phyloP scores from a whole-genome alignment of 371 early-diverging fungal species.

The Blastocladiella emersonii region DNA sequence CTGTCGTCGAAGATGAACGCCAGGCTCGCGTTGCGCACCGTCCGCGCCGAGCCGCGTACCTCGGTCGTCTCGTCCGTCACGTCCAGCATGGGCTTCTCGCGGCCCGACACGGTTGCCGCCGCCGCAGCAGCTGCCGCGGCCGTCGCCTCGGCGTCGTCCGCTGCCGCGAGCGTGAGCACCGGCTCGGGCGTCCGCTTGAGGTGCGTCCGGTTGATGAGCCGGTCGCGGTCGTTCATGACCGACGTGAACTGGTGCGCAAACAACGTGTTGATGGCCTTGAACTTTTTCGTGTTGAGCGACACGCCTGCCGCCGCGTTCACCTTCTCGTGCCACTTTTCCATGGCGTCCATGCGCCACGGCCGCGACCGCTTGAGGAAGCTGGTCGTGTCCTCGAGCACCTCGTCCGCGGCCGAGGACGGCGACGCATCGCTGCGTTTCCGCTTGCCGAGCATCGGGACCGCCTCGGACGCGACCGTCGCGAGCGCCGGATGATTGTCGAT shows the following conservation, averaged over 20 bases:
- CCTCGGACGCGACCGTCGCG: not conserved
- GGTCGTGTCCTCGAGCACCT: too few relatives aligned
- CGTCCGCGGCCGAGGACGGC: too few relatives aligned
- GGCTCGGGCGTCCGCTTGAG: conserved; percentile 55
- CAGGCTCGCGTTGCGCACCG: not conserved
- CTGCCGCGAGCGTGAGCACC: conserved; percentile 25
- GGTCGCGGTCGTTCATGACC: conserved; percentile 51
- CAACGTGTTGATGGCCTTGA: conserved; percentile 62
- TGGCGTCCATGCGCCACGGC: conserved; percentile 61
- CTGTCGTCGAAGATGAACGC: conserved; percentile 62
- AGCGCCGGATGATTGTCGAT: not conserved
- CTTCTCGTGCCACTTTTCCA: conserved; percentile 88
- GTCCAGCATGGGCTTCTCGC: conserved; percentile 7
- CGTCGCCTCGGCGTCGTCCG: not conserved
- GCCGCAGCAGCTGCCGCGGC: too few relatives aligned
- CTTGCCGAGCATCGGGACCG: conserved; percentile 9
- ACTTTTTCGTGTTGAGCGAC: conserved; percentile 58
- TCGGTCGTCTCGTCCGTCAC: conserved; percentile 11
- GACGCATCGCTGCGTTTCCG: conserved; percentile 30
- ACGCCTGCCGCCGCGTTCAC: conserved; percentile 60
- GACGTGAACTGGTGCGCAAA: conserved; percentile 64
- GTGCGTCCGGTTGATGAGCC: conserved; percentile 71
- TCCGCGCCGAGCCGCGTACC: not conserved
- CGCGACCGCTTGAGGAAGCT: conserved; percentile 6
- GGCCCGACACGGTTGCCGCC: not conserved